A percentile compares a stretch with the other conserved stretches of the same genome.
Evolutionary conservation across 352 stramenopile genomes (phyloP).

Genomic region (Phytopythium delawarense): DNA sequence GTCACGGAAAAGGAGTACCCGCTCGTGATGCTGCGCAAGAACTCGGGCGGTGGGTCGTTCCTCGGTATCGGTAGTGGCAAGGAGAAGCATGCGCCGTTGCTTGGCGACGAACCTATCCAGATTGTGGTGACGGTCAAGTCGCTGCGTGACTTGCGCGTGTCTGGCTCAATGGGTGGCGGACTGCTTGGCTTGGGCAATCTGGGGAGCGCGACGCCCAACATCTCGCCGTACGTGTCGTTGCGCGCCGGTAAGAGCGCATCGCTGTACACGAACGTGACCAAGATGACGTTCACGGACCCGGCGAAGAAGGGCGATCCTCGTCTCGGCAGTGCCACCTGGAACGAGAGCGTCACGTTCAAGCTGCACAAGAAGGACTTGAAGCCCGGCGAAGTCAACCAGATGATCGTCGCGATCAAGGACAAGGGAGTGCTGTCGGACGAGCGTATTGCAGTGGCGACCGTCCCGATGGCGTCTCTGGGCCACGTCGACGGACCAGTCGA

Average conservation of each 20-base stretch:
- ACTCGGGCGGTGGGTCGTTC: constrained; percentile 24
- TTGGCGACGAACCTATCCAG: constrained; percentile 59
- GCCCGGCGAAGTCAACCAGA: constrained; percentile 4
- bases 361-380: constrained; percentile 51
- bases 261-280: constrained; percentile 57
- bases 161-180: constrained; percentile 55
- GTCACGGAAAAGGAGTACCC: constrained; percentile 79
- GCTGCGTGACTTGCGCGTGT: constrained; percentile 56
- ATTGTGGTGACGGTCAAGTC: constrained; percentile 65
- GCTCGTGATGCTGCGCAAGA: constrained; percentile 60
- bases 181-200: constrained; percentile 71
- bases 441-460: constrained; percentile 21
- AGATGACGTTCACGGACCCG: constrained; percentile 51
- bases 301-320: constrained; percentile 35
- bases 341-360: constrained; percentile 81
- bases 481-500: constrained; percentile 15
- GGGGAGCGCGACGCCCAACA: constrained; percentile 72
- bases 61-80: constrained; percentile 10
- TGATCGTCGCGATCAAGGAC: constrained; percentile 38
- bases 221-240: constrained; percentile 76
- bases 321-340: constrained; percentile 50
- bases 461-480: constrained; percentile 22
- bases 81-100: constrained; percentile 16
- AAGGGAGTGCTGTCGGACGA: constrained; percentile 35
- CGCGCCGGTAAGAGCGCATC: constrained; percentile 70